Evolutionary conservation across 805 yeast species (phyloP).

Genomic region (Torulaspora franciscae): DNA sequence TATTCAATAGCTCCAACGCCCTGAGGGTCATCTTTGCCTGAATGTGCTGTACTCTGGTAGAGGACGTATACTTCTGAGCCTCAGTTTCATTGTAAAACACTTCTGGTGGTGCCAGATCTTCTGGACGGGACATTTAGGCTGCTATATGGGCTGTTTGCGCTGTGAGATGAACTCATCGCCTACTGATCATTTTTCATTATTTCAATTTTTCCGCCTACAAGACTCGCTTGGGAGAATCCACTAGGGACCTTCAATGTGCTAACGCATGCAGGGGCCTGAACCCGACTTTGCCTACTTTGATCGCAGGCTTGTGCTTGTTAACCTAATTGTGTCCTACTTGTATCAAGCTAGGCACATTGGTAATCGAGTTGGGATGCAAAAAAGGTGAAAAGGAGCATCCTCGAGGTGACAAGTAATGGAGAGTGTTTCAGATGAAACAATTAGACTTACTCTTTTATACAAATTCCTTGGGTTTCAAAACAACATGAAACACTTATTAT

Average conservation of each 20-base stretch:
- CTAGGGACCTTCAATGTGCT: background rate
- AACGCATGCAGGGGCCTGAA: background rate
- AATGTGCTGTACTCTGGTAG: constrained; percentile 96
- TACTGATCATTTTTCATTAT: background rate
- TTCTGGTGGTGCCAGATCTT: constrained; percentile 94
- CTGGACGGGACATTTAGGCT: constrained; percentile 82
- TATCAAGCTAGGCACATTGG: too few relatives aligned
- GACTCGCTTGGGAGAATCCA: background rate
- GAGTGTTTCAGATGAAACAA: too few relatives aligned
- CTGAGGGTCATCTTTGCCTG: constrained; percentile 97
- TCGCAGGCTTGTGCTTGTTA: too few relatives aligned
- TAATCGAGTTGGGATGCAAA: too few relatives aligned
- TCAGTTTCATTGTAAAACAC: constrained; percentile 88
- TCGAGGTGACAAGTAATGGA: too few relatives aligned
- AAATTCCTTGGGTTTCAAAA: too few relatives aligned
- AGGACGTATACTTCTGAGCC: constrained; percentile 81
- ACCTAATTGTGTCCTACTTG: too few relatives aligned
- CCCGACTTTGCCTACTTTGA: background rate
- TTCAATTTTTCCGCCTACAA: background rate
- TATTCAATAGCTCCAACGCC: constrained; percentile 79
- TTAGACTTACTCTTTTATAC: too few relatives aligned
- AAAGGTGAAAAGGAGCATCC: too few relatives aligned
- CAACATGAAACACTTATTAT: too few relatives aligned
- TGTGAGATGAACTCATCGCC: background rate
- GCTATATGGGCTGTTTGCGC: background rate